Conservation (phyloP, 1,284 basidiomycete genomes). For the Leccinum griseonigrum region DNA sequence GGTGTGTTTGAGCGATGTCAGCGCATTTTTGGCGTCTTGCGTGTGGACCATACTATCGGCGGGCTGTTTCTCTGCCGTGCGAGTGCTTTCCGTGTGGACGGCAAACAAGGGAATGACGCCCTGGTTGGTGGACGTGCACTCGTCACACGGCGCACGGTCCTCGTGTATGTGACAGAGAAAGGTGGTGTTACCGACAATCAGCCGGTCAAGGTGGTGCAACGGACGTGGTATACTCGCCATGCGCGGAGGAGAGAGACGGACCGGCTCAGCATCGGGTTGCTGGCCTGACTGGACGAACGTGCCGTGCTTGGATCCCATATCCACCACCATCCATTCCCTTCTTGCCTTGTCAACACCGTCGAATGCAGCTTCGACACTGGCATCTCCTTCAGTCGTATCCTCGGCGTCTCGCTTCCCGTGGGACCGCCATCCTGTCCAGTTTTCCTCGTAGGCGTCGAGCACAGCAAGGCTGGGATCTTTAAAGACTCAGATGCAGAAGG, state of each 20-base stretch:
- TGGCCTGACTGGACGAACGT: constrained; percentile 52
- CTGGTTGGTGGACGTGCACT: constrained; percentile 49
- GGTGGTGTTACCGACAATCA: constrained; percentile 66
- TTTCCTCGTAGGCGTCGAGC: constrained; percentile 62
- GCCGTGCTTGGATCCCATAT: constrained; percentile 81
- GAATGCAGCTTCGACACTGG: constrained; percentile 77
- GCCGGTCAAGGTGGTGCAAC: constrained; percentile 58
- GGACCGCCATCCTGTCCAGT: constrained; percentile 65
- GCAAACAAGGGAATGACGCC: constrained; percentile 63
- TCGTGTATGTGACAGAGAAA: constrained; percentile 69
- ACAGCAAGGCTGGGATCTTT: constrained; percentile 51
- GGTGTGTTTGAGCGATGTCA: constrained; percentile 58
- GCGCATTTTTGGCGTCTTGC: constrained; percentile 53
- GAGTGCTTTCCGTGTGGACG: constrained; percentile 27
- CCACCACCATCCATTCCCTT: constrained; percentile 66
- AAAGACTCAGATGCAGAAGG: background rate
- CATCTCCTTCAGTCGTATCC: constrained; percentile 77
- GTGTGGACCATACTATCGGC: constrained; percentile 22
- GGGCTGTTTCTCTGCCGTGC: constrained; percentile 37
- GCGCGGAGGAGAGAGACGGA: constrained; percentile 60
- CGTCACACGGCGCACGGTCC: constrained; percentile 54
- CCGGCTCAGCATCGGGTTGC: constrained; percentile 12
- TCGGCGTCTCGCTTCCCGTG: constrained; percentile 49
- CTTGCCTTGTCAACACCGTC: constrained; percentile 59
- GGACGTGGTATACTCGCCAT: constrained; percentile 64